phyloP scores from a whole-genome alignment of 306 rosid species.

The Fagus crenata region DNA sequence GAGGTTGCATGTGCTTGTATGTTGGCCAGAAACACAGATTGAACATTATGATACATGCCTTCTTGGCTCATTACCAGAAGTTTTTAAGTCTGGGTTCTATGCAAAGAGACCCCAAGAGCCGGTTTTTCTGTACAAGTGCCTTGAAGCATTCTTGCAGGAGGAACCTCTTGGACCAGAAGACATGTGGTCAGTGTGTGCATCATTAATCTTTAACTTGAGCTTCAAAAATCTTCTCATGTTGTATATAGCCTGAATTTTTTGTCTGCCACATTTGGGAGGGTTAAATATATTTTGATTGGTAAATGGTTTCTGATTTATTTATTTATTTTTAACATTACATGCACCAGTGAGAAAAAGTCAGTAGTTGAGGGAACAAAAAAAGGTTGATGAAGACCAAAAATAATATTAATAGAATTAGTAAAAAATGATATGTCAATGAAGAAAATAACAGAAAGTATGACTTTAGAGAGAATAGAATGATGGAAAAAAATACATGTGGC shows the following conservation, averaged over 20 bases:
- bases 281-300: neutral
- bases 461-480: too few relatives aligned
- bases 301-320: neutral
- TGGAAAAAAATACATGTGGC: too few relatives aligned
- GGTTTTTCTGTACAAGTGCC: constrained; percentile 87
- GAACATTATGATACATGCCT: constrained; percentile 55
- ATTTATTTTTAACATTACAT: too few relatives aligned
- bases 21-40: constrained; percentile 73
- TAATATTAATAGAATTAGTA: too few relatives aligned
- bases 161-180: constrained; percentile 99
- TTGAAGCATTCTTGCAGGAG: constrained; percentile 94
- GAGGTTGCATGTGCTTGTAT: constrained; percentile 64
- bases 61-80: constrained; percentile 78
- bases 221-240: neutral
- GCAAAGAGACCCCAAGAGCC: constrained; percentile 79
- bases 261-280: neutral
- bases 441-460: too few relatives aligned
- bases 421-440: too few relatives aligned
- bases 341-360: too few relatives aligned
- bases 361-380: too few relatives aligned
- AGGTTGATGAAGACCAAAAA: too few relatives aligned
- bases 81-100: constrained; percentile 70
- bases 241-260: neutral
- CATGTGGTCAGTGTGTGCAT: constrained; percentile 82
- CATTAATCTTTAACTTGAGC: constrained; percentile 14